Conservation (phyloP, 2,329 filamentous ascomycete species). For the Ascochyta pisi region DNA sequence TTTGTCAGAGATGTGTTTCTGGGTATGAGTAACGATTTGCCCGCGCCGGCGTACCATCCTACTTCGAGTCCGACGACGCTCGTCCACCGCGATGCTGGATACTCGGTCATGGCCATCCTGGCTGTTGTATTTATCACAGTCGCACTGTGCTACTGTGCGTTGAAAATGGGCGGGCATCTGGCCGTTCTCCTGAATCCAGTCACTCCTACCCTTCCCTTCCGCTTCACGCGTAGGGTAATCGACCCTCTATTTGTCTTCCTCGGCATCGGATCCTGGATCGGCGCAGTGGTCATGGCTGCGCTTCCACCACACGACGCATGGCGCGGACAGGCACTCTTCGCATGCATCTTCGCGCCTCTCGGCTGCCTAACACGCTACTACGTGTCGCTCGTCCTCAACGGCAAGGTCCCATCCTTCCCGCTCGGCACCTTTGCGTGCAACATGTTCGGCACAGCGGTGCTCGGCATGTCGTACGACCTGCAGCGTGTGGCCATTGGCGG, state of each 20-base stretch:
- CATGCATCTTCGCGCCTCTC: slow-evolving; percentile 80
- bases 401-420: slow-evolving; percentile 71
- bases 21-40: slow-evolving; percentile 76
- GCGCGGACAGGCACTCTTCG: slow-evolving; percentile 78
- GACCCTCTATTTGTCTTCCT: slow-evolving; percentile 71
- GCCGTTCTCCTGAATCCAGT: slow-evolving; percentile 67
- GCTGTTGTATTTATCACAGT: slow-evolving; percentile 78
- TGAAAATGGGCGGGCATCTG: slow-evolving; percentile 77
- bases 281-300: slow-evolving; percentile 73
- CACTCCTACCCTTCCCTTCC: slow-evolving; percentile 67
- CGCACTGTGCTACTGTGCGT: slow-evolving; percentile 70
- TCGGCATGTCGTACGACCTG: slow-evolving; percentile 80
- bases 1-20: slow-evolving; percentile 84
- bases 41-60: slow-evolving; percentile 56
- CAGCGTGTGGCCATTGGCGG: slow-evolving; percentile 65
- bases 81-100: slow-evolving; percentile 70
- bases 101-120: slow-evolving; percentile 81
- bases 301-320: slow-evolving; percentile 74
- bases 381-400: slow-evolving; percentile 73
- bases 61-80: slow-evolving; percentile 35
- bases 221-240: slow-evolving; percentile 64
- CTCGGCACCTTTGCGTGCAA: slow-evolving; percentile 88
- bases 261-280: slow-evolving; percentile 78
- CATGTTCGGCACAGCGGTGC: slow-evolving; percentile 73
- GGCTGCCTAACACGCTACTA: slow-evolving; percentile 82